Evolutionary conservation across 257 asterid species (phyloP).

Genomic region (Echites panduratus): DNA sequence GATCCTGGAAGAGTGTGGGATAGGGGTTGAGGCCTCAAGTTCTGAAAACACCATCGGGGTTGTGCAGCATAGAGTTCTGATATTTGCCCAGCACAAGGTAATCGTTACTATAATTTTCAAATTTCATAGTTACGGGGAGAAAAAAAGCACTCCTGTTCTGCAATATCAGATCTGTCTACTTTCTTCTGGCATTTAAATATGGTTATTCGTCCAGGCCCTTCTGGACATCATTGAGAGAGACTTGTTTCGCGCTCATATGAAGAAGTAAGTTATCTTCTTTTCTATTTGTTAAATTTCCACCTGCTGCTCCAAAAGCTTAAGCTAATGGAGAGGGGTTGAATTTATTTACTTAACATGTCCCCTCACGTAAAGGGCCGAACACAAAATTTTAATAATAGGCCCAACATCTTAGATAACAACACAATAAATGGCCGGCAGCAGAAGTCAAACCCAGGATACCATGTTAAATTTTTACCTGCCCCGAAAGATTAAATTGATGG

Average conservation of each 20-base stretch:
- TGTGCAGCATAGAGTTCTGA: constrained; percentile 93
- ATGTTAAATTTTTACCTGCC: too few relatives aligned
- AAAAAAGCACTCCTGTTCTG: background rate
- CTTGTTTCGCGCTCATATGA: constrained; percentile 80
- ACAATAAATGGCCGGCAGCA: too few relatives aligned
- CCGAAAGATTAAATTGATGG: too few relatives aligned
- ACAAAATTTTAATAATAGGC: too few relatives aligned
- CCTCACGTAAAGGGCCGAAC: too few relatives aligned
- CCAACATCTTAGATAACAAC: too few relatives aligned
- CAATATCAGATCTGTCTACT: background rate
- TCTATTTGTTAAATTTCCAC: too few relatives aligned
- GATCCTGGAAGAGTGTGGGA: constrained; percentile 99
- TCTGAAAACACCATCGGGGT: constrained; percentile 65
- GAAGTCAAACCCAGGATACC: too few relatives aligned
- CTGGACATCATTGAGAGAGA: constrained; percentile 90
- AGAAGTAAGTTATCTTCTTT: constrained; percentile 50
- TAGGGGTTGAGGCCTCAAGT: constrained; percentile 78
- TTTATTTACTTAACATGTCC: too few relatives aligned
- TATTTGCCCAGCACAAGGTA: constrained; percentile 99
- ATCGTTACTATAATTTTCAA: constrained; percentile 7
- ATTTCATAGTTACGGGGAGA: background rate
- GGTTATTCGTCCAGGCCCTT: constrained; percentile 63
- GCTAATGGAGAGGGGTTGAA: too few relatives aligned
- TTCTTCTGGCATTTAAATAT: constrained; percentile 17
- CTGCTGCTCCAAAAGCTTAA: too few relatives aligned